Evolutionary conservation across 768 basidiomycete species (phyloP), one percentile per base, ranked within the genome.

Genomic region (Lentinula sp.): DNA sequence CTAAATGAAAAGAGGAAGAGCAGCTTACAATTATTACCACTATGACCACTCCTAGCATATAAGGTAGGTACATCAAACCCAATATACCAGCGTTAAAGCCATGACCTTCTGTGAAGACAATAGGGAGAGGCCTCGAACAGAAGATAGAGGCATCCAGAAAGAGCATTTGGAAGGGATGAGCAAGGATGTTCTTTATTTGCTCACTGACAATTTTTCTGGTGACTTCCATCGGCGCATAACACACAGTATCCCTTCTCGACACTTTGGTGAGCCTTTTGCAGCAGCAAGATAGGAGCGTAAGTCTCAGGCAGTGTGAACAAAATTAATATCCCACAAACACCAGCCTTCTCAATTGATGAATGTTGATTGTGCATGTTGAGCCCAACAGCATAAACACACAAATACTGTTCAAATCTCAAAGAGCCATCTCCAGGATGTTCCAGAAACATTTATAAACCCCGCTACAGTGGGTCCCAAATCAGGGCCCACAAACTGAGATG

Each of bases 281-380:
- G 81, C 6, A 90, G 75, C 0, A 91, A 64, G 5, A 82, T 65
- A 2, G 89, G 87, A 9, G 72, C 73, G 66, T 84, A 91, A 5
- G 90, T 90, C 71, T 92, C 89, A 9, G 86, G 85, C 0, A 87
- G 72, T 20, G 85, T 81, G 50, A 89, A 73, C 9, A 85, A 50
- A 23, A 84, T 76, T 52, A 81, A 50, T 7, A 82, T 28, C 65
- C 76, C 77, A 64, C 83, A 85, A 13, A 75, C 66, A 3, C 78
- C 79, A 36, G 83, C 79, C 83, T 84, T 9, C 23, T 9, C 7
- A 8, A 61, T 18, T 36, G 10, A 33, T 1, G 16, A 2, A 5
- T 42, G 16, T 57, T 7, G 41, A 20, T 54, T 23, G 10, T 10
- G n/a, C n/a, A 3, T 53, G 28, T 16, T 18, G 35, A 36, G 32